These are phyloP conservation scores for Auxenochlorella pyrenoidosa DNA, from an alignment of 139 green algal genomes.

Conservation along the genomic window DNA sequence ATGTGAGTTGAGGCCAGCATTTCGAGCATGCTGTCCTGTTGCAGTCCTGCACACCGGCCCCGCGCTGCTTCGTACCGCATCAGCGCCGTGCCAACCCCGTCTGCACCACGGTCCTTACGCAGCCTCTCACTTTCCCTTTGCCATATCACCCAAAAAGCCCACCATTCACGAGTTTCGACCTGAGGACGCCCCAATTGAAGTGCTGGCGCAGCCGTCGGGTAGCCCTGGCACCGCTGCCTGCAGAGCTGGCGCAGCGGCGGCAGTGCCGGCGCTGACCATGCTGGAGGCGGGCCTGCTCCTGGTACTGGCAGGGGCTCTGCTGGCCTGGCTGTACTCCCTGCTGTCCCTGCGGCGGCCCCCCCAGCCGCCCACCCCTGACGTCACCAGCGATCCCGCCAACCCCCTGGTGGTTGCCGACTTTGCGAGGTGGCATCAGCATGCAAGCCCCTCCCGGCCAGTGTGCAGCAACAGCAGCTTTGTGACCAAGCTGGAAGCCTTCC, in stretches of 20 bases:
- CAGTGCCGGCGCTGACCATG: neutral
- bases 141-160: neutral
- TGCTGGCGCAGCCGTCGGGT: neutral
- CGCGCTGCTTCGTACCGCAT: no score
- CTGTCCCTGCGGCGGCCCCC: neutral
- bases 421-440: neutral
- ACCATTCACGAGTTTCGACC: neutral
- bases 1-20: neutral
- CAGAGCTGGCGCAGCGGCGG: neutral
- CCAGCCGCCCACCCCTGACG: neutral
- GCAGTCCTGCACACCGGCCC: no score
- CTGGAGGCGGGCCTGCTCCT: neutral
- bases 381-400: neutral
- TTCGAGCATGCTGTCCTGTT: neutral
- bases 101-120: no score
- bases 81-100: no score
- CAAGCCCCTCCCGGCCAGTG: neutral
- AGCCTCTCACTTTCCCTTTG: neutral
- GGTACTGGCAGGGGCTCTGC: neutral
- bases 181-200: neutral
- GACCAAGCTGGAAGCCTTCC: slow-evolving; percentile 23
- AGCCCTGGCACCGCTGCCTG: neutral
- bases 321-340: neutral
- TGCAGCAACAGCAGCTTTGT: neutral
- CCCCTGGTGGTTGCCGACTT: neutral